Evolutionary conservation across 176 grass and related monocot species (phyloP).

Genomic region (Juncus effusus): DNA sequence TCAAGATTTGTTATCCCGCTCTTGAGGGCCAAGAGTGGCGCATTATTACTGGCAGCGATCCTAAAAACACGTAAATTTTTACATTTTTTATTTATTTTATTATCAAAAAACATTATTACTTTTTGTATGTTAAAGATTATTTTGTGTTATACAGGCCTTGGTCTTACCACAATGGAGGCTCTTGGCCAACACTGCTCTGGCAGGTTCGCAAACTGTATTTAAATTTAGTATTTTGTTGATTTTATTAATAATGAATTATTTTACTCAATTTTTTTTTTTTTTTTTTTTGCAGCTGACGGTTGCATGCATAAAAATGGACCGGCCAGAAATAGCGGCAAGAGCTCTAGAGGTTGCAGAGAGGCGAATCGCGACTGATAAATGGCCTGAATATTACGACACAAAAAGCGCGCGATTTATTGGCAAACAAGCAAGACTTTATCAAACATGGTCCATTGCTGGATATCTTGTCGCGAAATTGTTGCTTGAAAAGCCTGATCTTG

Average conservation of each 20-base stretch:
- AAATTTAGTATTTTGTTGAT: slow-evolving; percentile 1
- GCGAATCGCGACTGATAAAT: slow-evolving; percentile 59
- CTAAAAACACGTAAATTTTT: slow-evolving; percentile 72
- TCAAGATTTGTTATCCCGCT: slow-evolving; percentile 89
- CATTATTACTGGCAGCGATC: slow-evolving; percentile 83
- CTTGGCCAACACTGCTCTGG: slow-evolving; percentile 91
- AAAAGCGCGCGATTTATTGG: slow-evolving; percentile 75
- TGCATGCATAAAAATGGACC: slow-evolving; percentile 85
- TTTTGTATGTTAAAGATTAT: slow-evolving; percentile 17
- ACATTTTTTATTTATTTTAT: slow-evolving; percentile 15
- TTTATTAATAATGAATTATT: slow-evolving; percentile 25
- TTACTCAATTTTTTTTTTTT: not conserved
- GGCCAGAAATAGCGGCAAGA: slow-evolving; percentile 71
- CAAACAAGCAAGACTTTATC: slow-evolving; percentile 69
- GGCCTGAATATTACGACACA: slow-evolving; percentile 90
- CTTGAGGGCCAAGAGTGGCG: slow-evolving; percentile 86
- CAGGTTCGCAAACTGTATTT: slow-evolving; percentile 43
- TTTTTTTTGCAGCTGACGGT: slow-evolving; percentile 56
- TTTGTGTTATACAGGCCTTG: slow-evolving; percentile 53
- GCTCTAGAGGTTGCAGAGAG: slow-evolving; percentile 68
- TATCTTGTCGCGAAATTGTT: slow-evolving; percentile 69
- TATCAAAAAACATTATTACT: not conserved
- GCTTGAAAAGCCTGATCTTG: slow-evolving; percentile 67
- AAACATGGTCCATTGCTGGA: slow-evolving; percentile 84
- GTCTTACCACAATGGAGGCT: slow-evolving; percentile 93